Evolutionary conservation across 1,284 basidiomycete species (phyloP).

Genomic region (Austroboletus olivaceoglutinosus): DNA sequence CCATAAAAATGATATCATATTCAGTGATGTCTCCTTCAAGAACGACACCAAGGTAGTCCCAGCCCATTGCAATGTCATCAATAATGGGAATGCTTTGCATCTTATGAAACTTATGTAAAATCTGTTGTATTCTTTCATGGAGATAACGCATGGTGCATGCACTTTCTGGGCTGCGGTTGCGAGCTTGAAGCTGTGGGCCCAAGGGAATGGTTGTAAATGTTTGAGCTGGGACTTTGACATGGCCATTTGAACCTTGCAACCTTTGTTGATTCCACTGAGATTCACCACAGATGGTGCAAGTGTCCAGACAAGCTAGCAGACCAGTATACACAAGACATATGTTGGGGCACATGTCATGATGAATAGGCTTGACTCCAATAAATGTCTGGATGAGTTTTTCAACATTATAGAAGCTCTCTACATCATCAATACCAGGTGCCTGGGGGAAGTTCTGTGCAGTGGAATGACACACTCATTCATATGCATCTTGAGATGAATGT

Average conservation of each 20-base stretch:
- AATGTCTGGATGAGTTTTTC: background rate
- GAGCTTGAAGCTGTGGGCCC: slow-evolving; percentile 5
- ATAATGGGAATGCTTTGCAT: background rate
- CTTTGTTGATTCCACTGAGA: background rate
- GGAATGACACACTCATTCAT: background rate
- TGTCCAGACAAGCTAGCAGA: too few species aligned
- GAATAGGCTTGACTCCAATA: background rate
- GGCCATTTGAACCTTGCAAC: background rate
- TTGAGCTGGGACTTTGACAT: background rate
- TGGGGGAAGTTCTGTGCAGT: background rate
- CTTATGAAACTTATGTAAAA: background rate
- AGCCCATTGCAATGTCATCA: slow-evolving; percentile 4
- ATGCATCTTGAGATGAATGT: slow-evolving; percentile 2
- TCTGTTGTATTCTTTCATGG: background rate
- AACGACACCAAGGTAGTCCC: slow-evolving; percentile 2
- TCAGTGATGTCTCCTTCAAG: background rate
- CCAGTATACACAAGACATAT: too few species aligned
- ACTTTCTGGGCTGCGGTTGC: background rate
- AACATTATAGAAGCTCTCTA: slow-evolving; percentile 2
- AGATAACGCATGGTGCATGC: background rate
- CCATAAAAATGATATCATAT: background rate
- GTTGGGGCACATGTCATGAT: too few species aligned
- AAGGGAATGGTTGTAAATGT: slow-evolving; percentile 7
- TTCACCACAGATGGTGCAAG: too few species aligned
- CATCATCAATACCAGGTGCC: background rate